phyloP scores from a whole-genome alignment of 225 moss, liverwort and hornwort genomes.

The Anthoceros angustus region DNA sequence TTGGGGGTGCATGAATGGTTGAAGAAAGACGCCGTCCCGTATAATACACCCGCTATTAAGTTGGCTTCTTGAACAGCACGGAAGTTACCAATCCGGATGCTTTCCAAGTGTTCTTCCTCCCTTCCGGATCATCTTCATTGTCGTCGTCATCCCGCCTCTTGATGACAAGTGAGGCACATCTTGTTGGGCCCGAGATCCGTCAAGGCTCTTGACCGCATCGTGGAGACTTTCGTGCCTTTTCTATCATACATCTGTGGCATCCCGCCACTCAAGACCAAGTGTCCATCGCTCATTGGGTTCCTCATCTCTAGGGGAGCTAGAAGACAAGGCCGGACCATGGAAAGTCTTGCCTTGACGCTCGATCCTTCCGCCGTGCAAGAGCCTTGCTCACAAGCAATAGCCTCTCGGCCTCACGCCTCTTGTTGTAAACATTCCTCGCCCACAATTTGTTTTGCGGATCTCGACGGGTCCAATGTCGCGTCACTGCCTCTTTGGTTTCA shows the following conservation, averaged over 20 bases:
- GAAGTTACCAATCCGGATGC: background rate
- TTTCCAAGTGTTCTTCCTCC: background rate
- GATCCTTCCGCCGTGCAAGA: background rate
- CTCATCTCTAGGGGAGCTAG: background rate
- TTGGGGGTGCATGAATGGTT: background rate
- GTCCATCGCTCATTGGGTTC: background rate
- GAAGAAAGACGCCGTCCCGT: background rate
- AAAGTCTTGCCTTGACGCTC: too few relatives aligned
- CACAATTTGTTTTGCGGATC: background rate
- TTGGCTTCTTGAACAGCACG: background rate
- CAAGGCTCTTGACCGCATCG: background rate
- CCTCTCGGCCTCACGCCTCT: constrained; percentile 3
- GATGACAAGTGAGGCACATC: background rate
- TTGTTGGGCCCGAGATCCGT: background rate
- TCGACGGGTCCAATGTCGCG: constrained; percentile 11
- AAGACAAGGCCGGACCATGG: background rate
- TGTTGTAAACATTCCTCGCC: constrained; percentile 8
- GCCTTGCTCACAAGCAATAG: constrained; percentile 11
- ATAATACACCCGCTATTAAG: background rate
- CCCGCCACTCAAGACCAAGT: background rate
- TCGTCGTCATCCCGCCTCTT: background rate
- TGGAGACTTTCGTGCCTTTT: background rate
- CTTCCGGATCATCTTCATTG: background rate
- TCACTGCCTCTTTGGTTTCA: background rate
- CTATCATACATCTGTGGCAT: background rate